These are phyloP conservation scores for Backusella mclennaniae DNA, from an alignment of 192 early-diverging fungal genomes.

Conservation along the genomic window DNA sequence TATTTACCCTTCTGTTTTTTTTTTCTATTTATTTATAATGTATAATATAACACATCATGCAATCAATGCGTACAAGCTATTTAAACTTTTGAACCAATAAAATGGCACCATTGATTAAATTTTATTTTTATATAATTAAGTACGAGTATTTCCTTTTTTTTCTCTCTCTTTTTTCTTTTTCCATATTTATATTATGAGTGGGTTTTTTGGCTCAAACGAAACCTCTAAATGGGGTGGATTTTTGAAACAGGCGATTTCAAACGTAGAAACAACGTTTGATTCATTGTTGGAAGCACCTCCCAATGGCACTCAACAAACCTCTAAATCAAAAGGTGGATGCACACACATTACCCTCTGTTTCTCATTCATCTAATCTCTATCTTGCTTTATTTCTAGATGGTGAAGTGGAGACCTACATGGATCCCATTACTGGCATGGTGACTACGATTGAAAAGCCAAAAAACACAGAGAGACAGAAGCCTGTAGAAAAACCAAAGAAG, in stretches of 20 bases:
- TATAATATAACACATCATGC: background rate
- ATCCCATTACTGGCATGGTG: constrained; percentile 51
- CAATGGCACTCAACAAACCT: background rate
- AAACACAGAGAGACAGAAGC: background rate
- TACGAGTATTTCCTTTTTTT: background rate
- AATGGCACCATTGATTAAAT: background rate
- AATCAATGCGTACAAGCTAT: background rate
- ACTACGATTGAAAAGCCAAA: constrained; percentile 35
- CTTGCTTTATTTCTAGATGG: background rate
- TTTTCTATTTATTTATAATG: background rate
- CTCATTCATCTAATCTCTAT: background rate
- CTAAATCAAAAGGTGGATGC: background rate
- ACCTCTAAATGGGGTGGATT: constrained; percentile 57
- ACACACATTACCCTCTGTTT: background rate
- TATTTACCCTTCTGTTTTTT: background rate
- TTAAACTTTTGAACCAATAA: background rate
- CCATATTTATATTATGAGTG: constrained; percentile 9
- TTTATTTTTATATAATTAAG: background rate
- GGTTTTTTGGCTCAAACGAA: constrained; percentile 21
- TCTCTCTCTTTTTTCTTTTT: background rate
- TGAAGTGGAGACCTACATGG: constrained; percentile 37
- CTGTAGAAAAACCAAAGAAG: background rate
- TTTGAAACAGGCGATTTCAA: constrained; percentile 71
- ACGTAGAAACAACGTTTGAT: constrained; percentile 75
- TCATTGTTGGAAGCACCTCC: constrained; percentile 56